These are phyloP conservation scores for Colletotrichum aenigma DNA, from an alignment of 2,329 filamentous ascomycete species.

Conservation along the genomic window DNA sequence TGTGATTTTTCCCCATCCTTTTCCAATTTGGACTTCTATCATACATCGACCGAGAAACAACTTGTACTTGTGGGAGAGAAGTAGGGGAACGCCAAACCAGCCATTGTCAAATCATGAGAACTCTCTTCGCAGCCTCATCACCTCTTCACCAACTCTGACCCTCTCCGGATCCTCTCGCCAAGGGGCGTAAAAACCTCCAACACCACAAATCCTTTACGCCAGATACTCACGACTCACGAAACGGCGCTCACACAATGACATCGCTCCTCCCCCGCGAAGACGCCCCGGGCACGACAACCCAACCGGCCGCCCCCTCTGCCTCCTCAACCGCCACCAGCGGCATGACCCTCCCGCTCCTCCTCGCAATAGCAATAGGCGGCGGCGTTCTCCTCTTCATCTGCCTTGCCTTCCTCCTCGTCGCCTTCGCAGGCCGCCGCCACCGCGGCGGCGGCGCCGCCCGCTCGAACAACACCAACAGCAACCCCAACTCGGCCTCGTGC, in stretches of 20 bases:
- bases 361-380: constrained; percentile 53
- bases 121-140: neutral
- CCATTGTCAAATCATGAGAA: neutral
- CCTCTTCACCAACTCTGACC: too few relatives aligned
- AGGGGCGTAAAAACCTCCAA: neutral
- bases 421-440: constrained; percentile 35
- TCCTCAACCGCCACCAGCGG: neutral
- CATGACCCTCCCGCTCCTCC: constrained; percentile 37
- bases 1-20: neutral
- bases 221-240: neutral
- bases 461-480: neutral
- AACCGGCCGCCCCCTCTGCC: rapidly evolving
- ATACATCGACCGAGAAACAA: neutral
- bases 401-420: constrained; percentile 47
- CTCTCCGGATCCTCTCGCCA: neutral
- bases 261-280: neutral
- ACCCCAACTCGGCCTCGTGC: neutral
- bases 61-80: neutral
- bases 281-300: neutral
- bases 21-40: neutral
- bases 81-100: neutral
- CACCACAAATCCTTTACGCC: rapidly evolving
- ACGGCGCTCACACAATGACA: neutral
- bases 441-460: constrained; percentile 6
- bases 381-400: constrained; percentile 47